These are phyloP conservation scores for Fraxinus greggii DNA, from an alignment of 305 asterid species.

Conservation along the genomic window DNA sequence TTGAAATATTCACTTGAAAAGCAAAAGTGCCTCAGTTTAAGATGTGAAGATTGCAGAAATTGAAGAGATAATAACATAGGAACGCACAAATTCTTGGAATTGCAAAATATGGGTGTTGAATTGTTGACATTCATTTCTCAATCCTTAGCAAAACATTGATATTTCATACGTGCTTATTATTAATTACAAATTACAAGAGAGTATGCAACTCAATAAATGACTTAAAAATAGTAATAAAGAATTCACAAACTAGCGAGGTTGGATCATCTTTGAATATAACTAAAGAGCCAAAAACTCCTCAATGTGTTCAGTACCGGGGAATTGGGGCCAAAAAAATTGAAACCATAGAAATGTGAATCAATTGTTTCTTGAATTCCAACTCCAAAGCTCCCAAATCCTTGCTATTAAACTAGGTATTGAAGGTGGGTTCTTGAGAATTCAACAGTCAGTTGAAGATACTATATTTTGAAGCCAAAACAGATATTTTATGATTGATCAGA, in stretches of 20 bases:
- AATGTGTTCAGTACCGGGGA: not conserved
- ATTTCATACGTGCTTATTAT: not conserved
- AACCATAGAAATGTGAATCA: not conserved
- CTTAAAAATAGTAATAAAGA: not conserved
- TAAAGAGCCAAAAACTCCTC: not conserved
- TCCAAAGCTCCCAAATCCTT: not conserved
- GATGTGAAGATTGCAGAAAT: conserved; percentile 1
- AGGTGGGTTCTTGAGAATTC: not conserved
- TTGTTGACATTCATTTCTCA: not conserved
- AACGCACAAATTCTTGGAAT: not conserved
- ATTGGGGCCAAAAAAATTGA: not conserved
- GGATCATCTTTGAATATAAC: not conserved
- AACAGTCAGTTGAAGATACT: not conserved
- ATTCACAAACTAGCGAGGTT: not conserved
- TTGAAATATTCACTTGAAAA: not conserved
- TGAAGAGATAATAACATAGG: not conserved
- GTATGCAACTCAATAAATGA: not conserved
- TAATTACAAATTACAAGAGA: not conserved
- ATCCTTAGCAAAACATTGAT: not conserved
- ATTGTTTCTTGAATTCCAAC: not conserved
- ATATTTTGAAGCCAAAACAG: not conserved
- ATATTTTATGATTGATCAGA: not conserved
- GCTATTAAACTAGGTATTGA: not conserved
- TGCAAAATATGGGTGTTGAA: not conserved
- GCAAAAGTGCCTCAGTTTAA: not conserved